Base-by-base conservation (phyloP, 2,329 filamentous ascomycete genomes). In the Hirsutella thompsonii region DNA sequence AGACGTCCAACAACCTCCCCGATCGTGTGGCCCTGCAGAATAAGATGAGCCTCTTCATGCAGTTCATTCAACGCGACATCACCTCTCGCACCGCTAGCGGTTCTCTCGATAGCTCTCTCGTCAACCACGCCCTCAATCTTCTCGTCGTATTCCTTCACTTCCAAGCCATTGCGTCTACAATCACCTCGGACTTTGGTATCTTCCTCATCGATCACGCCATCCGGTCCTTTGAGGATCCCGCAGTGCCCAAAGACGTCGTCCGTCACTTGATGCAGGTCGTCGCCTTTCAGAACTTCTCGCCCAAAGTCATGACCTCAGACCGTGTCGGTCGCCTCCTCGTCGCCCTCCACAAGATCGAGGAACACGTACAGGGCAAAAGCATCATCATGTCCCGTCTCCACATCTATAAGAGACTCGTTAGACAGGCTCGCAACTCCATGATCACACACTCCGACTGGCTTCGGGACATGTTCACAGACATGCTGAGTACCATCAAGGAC, bases 61-160 rank as follows among this genome's bases (percentile, higher is more conserved):
- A 87, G 44, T 94, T 88, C 55, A 86, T 96, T 42, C 79, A 83
- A 52, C 75, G 89, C 44, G 92, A 98, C 55, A 69, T 94, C 20
- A 73, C 70, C 6, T 70, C 77, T 10, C 79, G 76, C 48, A 69
- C 72, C 29, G 56, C 69, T 5, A 64, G 71, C 44, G 72, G 76
- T 39, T 61, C 55, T 36, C 64, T 65, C 42, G 85, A 94, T 52
- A 72, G 73, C 1, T 81, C 81, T 36, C 70, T 96, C 11, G 72
- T 81, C 37, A 81, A 81, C 40, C 83, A 93, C 49, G 83, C 88
- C 3, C 66, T 94, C 40, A 85, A 79, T 44, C 67, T 96, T 4
- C 73, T 92, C 19, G 76, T 77, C 44, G 83, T 81, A 2, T 80
- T 96, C 43, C 71, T 94, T 4, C 80, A 82, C 58, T 82, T 85